Conservation (phyloP, 352 stramenopile species). For the Phytopythium litorale region DNA sequence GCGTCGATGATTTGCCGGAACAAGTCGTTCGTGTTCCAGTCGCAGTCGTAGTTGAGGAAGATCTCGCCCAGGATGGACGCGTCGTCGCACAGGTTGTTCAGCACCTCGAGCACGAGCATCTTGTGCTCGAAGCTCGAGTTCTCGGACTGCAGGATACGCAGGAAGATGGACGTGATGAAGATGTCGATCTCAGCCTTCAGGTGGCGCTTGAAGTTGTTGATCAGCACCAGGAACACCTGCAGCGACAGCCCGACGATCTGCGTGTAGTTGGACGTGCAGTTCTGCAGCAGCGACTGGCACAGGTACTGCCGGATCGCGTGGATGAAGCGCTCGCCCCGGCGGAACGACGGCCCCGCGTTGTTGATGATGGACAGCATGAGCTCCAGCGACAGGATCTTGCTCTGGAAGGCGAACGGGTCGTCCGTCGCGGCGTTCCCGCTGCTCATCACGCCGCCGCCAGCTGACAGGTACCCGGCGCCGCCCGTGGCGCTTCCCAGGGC, state of each 20-base stretch:
- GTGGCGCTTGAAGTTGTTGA: constrained; percentile 92
- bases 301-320: constrained; percentile 97
- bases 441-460: background rate
- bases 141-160: constrained; percentile 95
- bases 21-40: constrained; percentile 96
- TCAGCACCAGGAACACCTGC: constrained; percentile 97
- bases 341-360: constrained; percentile 94
- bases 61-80: constrained; percentile 94
- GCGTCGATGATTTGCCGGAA: constrained; percentile 98
- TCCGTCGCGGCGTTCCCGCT: constrained; percentile 37
- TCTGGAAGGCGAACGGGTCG: constrained; percentile 94
- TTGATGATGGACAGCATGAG: constrained; percentile 97
- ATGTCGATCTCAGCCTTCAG: constrained; percentile 98
- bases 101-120: constrained; percentile 95
- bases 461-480: constrained; percentile 6
- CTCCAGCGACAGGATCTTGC: constrained; percentile 97
- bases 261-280: constrained; percentile 97
- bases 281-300: constrained; percentile 97
- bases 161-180: constrained; percentile 99
- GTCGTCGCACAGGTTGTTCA: constrained; percentile 95
- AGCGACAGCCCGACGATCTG: constrained; percentile 96
- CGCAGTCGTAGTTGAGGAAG: constrained; percentile 99
- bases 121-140: constrained; percentile 99
- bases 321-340: constrained; percentile 94
- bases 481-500: constrained; percentile 17